Evolutionary conservation across 2,329 filamentous ascomycete genomes (phyloP).

Genomic region (Penicillium concentricum): DNA sequence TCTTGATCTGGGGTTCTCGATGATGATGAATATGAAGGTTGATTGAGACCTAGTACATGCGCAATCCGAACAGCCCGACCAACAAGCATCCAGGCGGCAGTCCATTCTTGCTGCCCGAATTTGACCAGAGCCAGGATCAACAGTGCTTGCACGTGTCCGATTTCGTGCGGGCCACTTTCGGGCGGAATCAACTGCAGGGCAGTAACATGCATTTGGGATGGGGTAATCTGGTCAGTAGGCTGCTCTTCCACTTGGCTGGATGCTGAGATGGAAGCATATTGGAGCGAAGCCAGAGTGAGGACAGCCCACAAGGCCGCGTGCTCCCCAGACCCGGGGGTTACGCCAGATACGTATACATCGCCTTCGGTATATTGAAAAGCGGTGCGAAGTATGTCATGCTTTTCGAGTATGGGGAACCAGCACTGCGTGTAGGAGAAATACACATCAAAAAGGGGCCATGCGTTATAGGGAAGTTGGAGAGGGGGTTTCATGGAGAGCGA

Average conservation of each 20-base stretch:
- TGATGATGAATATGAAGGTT: slow-evolving; percentile 49
- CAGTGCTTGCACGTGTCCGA: slow-evolving; percentile 57
- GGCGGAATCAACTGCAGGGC: slow-evolving; percentile 46
- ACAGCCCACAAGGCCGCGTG: slow-evolving; percentile 62
- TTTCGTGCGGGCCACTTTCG: slow-evolving; percentile 47
- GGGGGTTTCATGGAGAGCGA: slow-evolving; percentile 26
- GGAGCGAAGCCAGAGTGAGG: slow-evolving; percentile 58
- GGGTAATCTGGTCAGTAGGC: slow-evolving; percentile 14
- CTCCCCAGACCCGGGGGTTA: slow-evolving; percentile 41
- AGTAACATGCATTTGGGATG: slow-evolving; percentile 47
- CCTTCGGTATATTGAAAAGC: slow-evolving; percentile 35
- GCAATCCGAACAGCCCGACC: slow-evolving; percentile 61
- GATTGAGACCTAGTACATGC: slow-evolving; percentile 27
- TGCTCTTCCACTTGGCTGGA: slow-evolving; percentile 19
- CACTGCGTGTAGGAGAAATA: slow-evolving; percentile 75
- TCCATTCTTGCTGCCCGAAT: slow-evolving; percentile 57
- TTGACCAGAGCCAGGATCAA: slow-evolving; percentile 63
- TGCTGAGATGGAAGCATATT: slow-evolving; percentile 43
- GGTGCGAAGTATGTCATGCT: slow-evolving; percentile 60
- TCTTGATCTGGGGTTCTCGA: slow-evolving; percentile 37
- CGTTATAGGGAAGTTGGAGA: slow-evolving; percentile 52
- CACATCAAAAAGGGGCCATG: slow-evolving; percentile 61
- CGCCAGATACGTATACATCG: slow-evolving; percentile 22
- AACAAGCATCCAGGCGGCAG: slow-evolving; percentile 63
- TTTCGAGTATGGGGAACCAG: slow-evolving; percentile 74